phyloP scores from a whole-genome alignment of 139 green algal species.

The Desmodesmus armatus region DNA sequence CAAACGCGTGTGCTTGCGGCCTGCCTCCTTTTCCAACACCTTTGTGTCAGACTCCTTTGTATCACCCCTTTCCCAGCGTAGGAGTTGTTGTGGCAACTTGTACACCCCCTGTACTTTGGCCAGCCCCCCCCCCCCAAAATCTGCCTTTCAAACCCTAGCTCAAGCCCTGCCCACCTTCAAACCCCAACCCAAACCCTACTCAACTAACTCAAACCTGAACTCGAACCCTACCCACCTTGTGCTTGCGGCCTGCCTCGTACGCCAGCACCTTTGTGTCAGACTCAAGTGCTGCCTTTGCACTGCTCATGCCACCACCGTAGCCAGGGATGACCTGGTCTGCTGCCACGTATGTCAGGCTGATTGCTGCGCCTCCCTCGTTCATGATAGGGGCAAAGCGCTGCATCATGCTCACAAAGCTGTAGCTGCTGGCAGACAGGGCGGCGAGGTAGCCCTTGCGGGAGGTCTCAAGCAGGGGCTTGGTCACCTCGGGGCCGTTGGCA shows the following conservation, averaged over 20 bases:
- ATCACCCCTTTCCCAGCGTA: too few species aligned
- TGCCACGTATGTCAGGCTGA: conserved; percentile 98
- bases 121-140: too few species aligned
- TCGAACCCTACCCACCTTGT: conserved; percentile 82
- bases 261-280: conserved; percentile 97
- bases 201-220: too few species aligned
- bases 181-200: too few species aligned
- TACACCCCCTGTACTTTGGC: too few species aligned
- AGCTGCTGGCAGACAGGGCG: conserved; percentile 95
- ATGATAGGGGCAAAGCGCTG: conserved; percentile 84
- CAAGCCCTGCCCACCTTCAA: too few species aligned
- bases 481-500: conserved; percentile 98
- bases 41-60: too few species aligned
- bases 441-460: conserved; percentile 96
- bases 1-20: too few species aligned
- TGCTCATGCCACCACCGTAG: conserved; percentile 98
- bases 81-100: too few species aligned
- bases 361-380: conserved; percentile 80
- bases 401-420: conserved; percentile 96
- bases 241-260: conserved; percentile 97
- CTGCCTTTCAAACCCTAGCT: too few species aligned
- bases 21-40: too few species aligned
- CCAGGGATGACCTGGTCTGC: conserved; percentile 94
- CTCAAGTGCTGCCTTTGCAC: conserved; percentile 93
- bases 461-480: conserved; percentile 97